Base-by-base conservation (phyloP, 2,329 filamentous ascomycete genomes). In the Monosporascus cannonballus region DNA sequence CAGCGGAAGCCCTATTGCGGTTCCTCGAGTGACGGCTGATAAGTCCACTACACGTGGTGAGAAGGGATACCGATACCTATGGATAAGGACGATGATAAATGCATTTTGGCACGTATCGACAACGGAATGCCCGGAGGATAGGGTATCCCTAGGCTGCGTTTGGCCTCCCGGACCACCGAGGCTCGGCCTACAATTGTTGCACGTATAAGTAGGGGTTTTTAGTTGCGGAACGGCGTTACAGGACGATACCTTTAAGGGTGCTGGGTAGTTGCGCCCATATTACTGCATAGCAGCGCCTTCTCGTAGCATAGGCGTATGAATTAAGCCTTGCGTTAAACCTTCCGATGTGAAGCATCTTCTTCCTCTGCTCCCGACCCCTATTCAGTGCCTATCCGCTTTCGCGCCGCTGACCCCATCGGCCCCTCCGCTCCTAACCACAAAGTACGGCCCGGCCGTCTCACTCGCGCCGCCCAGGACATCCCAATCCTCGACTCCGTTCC, bases 361-460 rank as follows among this genome's bases (percentile, higher is more conserved):
- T 6, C 24, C 39, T 49, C 47, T 52, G 27, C n/a, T 50, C 38
- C 17, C 9, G 38, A 39, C 17, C 17, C 24, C 24, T 6, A 9
- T 34, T 34, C 30, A 34, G 30, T 34, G 30, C 42, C 22, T 30
- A 24, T 46, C 42, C 22, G 24, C 25, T 11, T 46, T 27, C 14
- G 14, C 24, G 6, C 14, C 17, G 5, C 42, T n/a, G 22, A 1
- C 20, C 11, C 6, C 22, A 8, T 14, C 42, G 14, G 2, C 42
- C 22, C 42, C 42, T 51, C 76, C 77, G 59, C 80, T 85, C 57
- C 89, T 81, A 2, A 94, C 90, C 7, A 93, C 83, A 60, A 95
- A 93, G 63, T 86, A 95, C 58, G 78, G 81, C 15, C 88, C 89
- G 4, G 79, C 79, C 51, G 76, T 90, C 62, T 79, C 82, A 17